A percentile compares a stretch with the other conserved stretches of the same genome.
phyloP scores from a whole-genome alignment of 305 asterid genomes.

The Rubia tinctorum region DNA sequence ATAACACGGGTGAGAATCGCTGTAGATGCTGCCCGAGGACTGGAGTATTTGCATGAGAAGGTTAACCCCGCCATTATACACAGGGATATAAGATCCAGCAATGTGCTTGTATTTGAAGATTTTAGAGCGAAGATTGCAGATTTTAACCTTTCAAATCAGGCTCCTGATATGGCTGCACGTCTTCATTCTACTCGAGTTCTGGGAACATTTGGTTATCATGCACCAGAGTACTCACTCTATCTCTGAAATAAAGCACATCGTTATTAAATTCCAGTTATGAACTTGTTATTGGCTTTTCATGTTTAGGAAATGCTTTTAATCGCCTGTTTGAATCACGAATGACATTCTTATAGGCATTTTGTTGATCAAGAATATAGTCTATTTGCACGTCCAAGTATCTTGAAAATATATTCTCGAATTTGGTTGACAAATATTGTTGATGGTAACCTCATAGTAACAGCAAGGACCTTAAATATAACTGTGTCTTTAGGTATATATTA shows the following conservation, averaged over 20 bases:
- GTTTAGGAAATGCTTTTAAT: background rate
- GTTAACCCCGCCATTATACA: slow-evolving; percentile 77
- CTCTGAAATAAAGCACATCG: background rate
- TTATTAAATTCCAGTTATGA: background rate
- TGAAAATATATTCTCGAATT: background rate
- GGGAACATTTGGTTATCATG: slow-evolving; percentile 94
- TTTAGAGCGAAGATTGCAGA: slow-evolving; percentile 86
- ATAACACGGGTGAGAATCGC: slow-evolving; percentile 93
- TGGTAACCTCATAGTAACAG: background rate
- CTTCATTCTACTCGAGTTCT: slow-evolving; percentile 90
- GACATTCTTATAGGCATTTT: background rate
- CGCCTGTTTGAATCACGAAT: background rate
- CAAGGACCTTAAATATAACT: background rate
- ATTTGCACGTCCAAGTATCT: background rate
- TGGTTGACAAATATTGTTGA: background rate
- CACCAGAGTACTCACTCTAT: slow-evolving; percentile 67
- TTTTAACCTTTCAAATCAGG: slow-evolving; percentile 91
- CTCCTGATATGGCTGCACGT: slow-evolving; percentile 98
- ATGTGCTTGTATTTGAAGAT: slow-evolving; percentile 83
- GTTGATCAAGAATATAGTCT: background rate
- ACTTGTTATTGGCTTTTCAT: background rate
- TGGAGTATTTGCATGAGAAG: slow-evolving; percentile 94
- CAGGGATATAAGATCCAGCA: slow-evolving; percentile 71
- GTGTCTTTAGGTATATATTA: background rate
- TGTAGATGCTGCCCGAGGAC: slow-evolving; percentile 97